Base-by-base conservation (phyloP, 768 basidiomycete genomes). In the Pleurotus ostreatus region DNA sequence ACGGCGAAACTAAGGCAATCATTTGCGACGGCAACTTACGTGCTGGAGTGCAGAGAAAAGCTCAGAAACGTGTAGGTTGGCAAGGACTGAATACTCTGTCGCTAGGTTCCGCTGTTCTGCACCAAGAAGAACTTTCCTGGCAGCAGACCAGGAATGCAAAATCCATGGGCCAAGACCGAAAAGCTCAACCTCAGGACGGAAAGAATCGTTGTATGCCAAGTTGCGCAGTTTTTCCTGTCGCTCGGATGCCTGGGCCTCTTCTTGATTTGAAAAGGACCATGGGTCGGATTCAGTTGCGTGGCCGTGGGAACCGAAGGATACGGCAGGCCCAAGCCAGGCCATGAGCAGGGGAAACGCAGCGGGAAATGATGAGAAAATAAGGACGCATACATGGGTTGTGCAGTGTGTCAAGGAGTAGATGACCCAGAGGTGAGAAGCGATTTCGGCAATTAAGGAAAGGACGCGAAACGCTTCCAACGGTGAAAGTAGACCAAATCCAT, bases 141-240 rank as follows among this genome's bases (percentile, higher is more conserved):
- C 82, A 30, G 70, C 75, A 3, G 85, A 78, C 92, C 92, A 95
- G 5, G 83, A 82, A 55, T 81, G 77, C 57, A 94, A 71, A 54
- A 94, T 86, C 93, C 92, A 95, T 39, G 89, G 86, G 9, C 84
- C 86, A 13, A 95, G 77, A 3, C 89, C 89, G 67, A 93, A 95
- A 3, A 94, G 75, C 34, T 86, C 76, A 30, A 94, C 79, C 67
- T 95, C 92, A 13, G 87, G 84, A n/a, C 90, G 85, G 67, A 89
- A 84, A 0, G 72, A 64, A 39, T 91, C 91, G 63, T 83, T 88
- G 67, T 88, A 83, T 0, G 85, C 92, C 39, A 94, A 72, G 62
- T 79, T 82, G 6, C 88, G 83, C 78, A 92, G 81, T 43, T 79
- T 81, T 64, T 92, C 89, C 64, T 88, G 86, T 41, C 83, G 83